A percentile compares a stretch with the other conserved stretches of the same genome.
Evolutionary conservation across 257 asterid genomes (phyloP).

Genomic region (Datura wrightii): DNA sequence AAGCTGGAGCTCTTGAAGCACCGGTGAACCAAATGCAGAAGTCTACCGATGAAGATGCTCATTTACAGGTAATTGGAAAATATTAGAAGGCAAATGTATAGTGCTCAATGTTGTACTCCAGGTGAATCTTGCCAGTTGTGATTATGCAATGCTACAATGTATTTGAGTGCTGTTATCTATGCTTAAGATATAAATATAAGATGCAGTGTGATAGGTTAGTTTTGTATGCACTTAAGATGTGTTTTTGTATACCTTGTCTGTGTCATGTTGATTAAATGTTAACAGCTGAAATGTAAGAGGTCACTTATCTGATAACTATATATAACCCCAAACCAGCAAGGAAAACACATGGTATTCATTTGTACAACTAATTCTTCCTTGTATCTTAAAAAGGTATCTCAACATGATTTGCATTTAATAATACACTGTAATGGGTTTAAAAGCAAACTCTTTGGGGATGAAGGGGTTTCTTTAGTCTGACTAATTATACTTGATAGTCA

Average conservation of each 20-base stretch:
- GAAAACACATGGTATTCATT: slow-evolving; percentile 17
- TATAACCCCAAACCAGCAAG: slow-evolving; percentile 13
- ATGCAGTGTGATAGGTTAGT: background rate
- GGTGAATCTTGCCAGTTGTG: slow-evolving; percentile 16
- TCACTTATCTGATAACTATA: slow-evolving; percentile 10
- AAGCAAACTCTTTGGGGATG: slow-evolving; percentile 14
- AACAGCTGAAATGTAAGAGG: slow-evolving; percentile 13
- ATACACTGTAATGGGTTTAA: slow-evolving; percentile 9
- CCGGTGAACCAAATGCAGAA: slow-evolving; percentile 43
- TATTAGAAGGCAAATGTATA: background rate
- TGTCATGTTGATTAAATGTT: slow-evolving; percentile 23
- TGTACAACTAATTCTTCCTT: background rate
- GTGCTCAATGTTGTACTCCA: background rate
- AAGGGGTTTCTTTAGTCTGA: background rate
- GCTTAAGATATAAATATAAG: background rate
- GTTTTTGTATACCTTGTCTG: background rate
- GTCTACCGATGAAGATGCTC: slow-evolving; percentile 31
- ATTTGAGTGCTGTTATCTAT: background rate
- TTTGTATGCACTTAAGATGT: background rate
- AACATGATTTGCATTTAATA: background rate
- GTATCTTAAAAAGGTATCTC: background rate
- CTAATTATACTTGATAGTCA: slow-evolving; percentile 14
- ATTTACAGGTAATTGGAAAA: slow-evolving; percentile 29
- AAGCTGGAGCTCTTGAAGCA: slow-evolving; percentile 49
- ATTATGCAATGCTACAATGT: slow-evolving; percentile 7